Conservation (phyloP, 495 filamentous ascomycete genomes). For the Acidiella bohemica region DNA sequence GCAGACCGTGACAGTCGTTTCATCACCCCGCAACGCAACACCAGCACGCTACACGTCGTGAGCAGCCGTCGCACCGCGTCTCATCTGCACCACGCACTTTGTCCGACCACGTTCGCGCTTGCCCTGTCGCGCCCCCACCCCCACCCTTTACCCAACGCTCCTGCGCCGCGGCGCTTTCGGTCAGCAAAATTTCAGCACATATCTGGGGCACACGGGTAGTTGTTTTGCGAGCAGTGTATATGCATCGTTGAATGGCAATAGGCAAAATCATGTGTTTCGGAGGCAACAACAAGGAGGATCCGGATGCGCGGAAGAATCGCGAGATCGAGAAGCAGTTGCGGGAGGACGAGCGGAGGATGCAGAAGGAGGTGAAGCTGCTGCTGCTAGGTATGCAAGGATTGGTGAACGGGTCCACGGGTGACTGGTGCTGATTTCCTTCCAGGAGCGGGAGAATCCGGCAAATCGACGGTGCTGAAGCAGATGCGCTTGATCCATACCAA, state of each 20-base stretch:
- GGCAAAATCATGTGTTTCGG: slow-evolving; percentile 23
- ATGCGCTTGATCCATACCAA: slow-evolving; percentile 96
- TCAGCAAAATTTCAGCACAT: too few relatives aligned
- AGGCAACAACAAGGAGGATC: slow-evolving; percentile 19
- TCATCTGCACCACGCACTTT: too few relatives aligned
- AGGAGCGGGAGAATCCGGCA: slow-evolving; percentile 97
- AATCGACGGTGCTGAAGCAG: slow-evolving; percentile 97
- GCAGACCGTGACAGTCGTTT: too few relatives aligned
- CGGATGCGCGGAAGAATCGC: slow-evolving; percentile 32
- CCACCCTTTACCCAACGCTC: too few relatives aligned
- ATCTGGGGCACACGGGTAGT: too few relatives aligned
- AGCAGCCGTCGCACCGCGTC: too few relatives aligned
- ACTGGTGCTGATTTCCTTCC: slow-evolving; percentile 13
- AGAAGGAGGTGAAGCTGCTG: slow-evolving; percentile 35
- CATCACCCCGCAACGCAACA: too few relatives aligned
- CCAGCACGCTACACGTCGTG: too few relatives aligned
- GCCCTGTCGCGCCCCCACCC: too few relatives aligned
- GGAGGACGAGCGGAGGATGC: slow-evolving; percentile 31
- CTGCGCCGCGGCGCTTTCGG: too few relatives aligned
- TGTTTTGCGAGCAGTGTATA: too few relatives aligned
- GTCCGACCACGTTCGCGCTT: too few relatives aligned
- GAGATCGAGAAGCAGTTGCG: slow-evolving; percentile 36
- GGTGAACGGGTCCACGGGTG: not conserved
- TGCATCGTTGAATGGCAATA: slow-evolving; percentile 13
- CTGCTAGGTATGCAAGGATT: slow-evolving; percentile 28